Conservation (phyloP, 148 eudicot species). For the Fagopyrum homotropicum region DNA sequence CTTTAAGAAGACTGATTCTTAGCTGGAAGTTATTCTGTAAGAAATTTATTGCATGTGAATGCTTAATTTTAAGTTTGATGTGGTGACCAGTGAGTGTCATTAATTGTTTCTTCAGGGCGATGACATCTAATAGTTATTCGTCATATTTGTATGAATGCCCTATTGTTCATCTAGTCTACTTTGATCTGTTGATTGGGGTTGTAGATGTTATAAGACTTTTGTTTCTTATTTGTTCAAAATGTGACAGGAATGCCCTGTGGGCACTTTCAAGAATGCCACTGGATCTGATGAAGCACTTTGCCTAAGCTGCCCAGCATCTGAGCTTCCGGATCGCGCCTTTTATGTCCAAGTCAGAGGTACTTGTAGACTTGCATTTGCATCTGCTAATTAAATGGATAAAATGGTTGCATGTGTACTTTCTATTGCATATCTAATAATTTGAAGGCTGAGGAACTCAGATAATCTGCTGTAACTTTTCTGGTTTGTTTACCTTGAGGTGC, state of each 20-base stretch:
- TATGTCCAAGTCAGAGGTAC: constrained; percentile 76
- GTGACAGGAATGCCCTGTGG: constrained; percentile 90
- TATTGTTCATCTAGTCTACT: not conserved
- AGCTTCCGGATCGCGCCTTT: constrained; percentile 79
- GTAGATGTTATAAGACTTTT: not conserved
- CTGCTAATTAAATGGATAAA: not conserved
- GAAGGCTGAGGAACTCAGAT: not conserved
- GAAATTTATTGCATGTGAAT: not conserved
- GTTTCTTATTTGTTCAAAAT: constrained; percentile 2
- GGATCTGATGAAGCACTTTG: constrained; percentile 79
- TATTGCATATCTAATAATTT: not conserved
- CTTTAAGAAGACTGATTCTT: not conserved
- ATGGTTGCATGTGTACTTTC: not conserved
- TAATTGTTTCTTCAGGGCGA: not conserved
- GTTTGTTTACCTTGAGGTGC: not conserved
- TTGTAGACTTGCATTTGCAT: not conserved
- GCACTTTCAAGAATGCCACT: constrained; percentile 80
- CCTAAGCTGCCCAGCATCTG: constrained; percentile 56
- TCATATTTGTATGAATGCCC: not conserved
- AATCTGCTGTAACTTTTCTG: not conserved
- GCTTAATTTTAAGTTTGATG: not conserved
- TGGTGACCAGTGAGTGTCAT: not conserved
- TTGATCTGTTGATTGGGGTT: constrained; percentile 1
- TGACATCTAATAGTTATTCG: not conserved
- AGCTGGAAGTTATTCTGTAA: not conserved